These are phyloP conservation scores for Porpolomopsis calyptriformis DNA, from an alignment of 768 basidiomycete species.

Conservation along the genomic window DNA sequence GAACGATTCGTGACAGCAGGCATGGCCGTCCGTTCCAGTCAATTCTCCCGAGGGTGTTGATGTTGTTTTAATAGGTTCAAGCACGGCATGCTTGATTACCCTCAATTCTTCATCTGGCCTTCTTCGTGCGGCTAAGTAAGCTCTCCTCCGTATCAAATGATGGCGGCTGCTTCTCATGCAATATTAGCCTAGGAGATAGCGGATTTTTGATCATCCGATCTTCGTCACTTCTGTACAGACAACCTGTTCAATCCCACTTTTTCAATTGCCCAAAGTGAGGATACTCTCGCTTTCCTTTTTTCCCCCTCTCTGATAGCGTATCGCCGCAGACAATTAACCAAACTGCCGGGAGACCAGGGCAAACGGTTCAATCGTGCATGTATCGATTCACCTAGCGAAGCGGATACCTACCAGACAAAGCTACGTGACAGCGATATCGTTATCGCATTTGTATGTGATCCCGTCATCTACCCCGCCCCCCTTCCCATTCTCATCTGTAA, in stretches of 20 bases:
- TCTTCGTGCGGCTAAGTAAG: constrained; percentile 70
- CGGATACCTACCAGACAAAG: constrained; percentile 33
- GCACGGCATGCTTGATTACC: constrained; percentile 70
- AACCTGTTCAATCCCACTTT: constrained; percentile 40
- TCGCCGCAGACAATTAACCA: constrained; percentile 40
- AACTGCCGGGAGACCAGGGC: constrained; percentile 34
- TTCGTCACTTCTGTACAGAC: constrained; percentile 48
- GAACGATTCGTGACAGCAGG: constrained; percentile 61
- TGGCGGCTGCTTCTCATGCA: constrained; percentile 1
- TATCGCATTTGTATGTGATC: constrained; percentile 33
- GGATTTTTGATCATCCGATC: constrained; percentile 65
- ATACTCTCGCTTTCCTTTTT: constrained; percentile 16
- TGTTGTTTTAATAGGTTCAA: constrained; percentile 49
- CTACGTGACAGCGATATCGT: constrained; percentile 44
- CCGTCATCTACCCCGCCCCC: not conserved
- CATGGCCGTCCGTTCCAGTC: constrained; percentile 25
- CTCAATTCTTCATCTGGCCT: constrained; percentile 66
- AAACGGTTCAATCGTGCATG: constrained; percentile 40
- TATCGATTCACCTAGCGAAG: constrained; percentile 40
- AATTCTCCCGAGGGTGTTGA: constrained; percentile 16
- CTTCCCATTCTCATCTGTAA: constrained; percentile 19
- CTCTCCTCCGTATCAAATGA: not conserved
- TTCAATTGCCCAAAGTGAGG: constrained; percentile 46
- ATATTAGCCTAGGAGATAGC: constrained; percentile 62
- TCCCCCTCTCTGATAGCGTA: not conserved